Base-by-base conservation (phyloP, 139 green algal species). In the Raphidocelis subcapitata region DNA sequence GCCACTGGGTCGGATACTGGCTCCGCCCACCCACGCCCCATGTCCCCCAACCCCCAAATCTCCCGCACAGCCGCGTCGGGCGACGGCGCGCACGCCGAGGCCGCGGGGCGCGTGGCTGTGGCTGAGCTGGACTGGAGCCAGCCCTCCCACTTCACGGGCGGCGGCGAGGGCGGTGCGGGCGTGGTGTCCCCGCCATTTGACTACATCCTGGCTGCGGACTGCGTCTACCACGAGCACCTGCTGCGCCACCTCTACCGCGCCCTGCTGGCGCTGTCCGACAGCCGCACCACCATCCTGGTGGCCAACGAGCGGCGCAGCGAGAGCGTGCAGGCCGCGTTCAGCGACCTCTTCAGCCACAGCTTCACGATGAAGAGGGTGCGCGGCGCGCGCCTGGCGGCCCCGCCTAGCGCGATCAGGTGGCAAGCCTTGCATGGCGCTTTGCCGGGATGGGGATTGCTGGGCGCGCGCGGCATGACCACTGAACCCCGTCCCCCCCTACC, bases 181-280 rank as follows among this genome's bases (percentile, higher is more conserved):
- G 35, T 74, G 67, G 54, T 37, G 3, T 41, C 41, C 14, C 82
- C 85, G 24, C 87, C 92, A 2, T 93, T 86, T 71, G 92, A 97
- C 66, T 88, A 81, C 74, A 56, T 97, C 0, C 56, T 96, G 2
- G 90, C 87, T 18, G 77, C 86, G 5, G 88, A 94, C 75, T 96
- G 92, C 80, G 87, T 97, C 1, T 97, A 98, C 74, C 80, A 87
- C 21, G 93, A 98, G 81, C 54, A 88, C 32, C 80, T 92, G 14
- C 72, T 92, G 31, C 66, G 80, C 59, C 52, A 87, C 28, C 82
- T 96, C 24, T 78, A 92, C 46, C 47, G 65, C 14, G 86, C 82
- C 0, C 75, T 95, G 2, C 82, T 92, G 68, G 75, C 75, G 8
- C 47, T 91, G 20, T 84, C 76, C 16, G 77, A 73, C 29, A 70